phyloP scores from a whole-genome alignment of 2,329 filamentous ascomycete genomes.

The Alternaria gaisen region DNA sequence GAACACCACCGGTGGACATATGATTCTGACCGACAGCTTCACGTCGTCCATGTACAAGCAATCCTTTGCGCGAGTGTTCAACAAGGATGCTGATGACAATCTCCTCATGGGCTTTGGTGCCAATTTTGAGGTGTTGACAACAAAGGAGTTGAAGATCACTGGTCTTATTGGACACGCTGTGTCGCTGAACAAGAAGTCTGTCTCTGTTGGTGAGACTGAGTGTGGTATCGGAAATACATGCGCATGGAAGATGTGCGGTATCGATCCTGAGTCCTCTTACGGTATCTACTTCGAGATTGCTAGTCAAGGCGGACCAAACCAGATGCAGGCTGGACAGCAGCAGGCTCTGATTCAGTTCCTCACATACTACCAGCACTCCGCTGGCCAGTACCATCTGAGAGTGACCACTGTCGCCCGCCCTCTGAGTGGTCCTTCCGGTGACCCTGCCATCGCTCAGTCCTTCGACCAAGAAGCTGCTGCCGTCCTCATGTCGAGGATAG shows the following conservation, averaged over 20 bases:
- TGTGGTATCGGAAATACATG: conserved; percentile 98
- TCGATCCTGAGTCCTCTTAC: conserved; percentile 92
- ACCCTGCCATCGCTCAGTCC: conserved; percentile 93
- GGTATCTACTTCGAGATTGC: conserved; percentile 98
- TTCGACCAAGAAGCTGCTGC: conserved; percentile 98
- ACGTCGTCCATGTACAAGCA: conserved; percentile 99
- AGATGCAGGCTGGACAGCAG: conserved; percentile 85
- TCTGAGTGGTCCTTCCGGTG: conserved; percentile 90
- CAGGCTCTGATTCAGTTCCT: conserved; percentile 98
- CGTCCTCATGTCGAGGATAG: conserved; percentile 98
- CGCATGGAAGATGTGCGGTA: conserved; percentile 99
- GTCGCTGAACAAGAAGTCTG: conserved; percentile 97
- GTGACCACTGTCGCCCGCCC: conserved; percentile 94
- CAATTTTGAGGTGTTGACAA: conserved; percentile 92
- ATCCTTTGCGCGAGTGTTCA: conserved; percentile 95
- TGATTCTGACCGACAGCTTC: conserved; percentile 98
- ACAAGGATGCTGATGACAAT: conserved; percentile 95
- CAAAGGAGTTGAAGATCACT: conserved; percentile 97
- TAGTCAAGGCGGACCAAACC: conserved; percentile 84
- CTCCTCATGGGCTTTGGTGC: conserved; percentile 98
- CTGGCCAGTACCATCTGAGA: conserved; percentile 92
- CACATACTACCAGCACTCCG: conserved; percentile 98
- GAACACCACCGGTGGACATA: conserved; percentile 96
- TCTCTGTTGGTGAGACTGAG: conserved; percentile 95
- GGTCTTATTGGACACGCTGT: conserved; percentile 96